Conservation (phyloP, 2,329 filamentous ascomycete species). For the Alternaria ethzedia region DNA sequence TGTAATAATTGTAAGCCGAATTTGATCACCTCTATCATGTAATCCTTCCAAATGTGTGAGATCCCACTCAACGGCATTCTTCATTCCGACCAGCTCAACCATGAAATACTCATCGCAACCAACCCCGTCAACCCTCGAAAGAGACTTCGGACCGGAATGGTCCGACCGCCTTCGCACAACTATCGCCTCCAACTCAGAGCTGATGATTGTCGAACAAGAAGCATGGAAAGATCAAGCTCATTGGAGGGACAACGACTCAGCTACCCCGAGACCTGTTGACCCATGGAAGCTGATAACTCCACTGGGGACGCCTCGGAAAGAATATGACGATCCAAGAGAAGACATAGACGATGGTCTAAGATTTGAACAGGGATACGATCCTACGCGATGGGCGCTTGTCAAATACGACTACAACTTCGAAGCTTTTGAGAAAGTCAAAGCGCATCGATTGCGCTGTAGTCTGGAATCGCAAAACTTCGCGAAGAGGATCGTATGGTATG, state of each 20-base stretch:
- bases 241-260: neutral
- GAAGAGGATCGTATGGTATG: neutral
- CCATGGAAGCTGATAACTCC: neutral
- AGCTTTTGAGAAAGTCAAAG: no score
- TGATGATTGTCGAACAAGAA: neutral
- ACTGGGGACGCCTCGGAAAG: neutral
- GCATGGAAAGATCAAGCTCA: neutral
- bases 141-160: neutral
- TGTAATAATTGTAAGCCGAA: neutral
- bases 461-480: neutral
- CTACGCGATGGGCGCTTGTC: neutral
- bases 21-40: no score
- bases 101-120: neutral
- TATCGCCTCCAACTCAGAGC: neutral
- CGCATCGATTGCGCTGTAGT: accelerated
- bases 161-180: neutral
- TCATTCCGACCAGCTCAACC: neutral
- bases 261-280: neutral
- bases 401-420: neutral
- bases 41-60: neutral
- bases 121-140: neutral
- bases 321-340: accelerated
- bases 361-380: neutral
- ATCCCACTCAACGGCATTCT: neutral
- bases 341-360: accelerated